Evolutionary conservation across 306 rosid species (phyloP).

Genomic region (Lathyrus oleraceus): DNA sequence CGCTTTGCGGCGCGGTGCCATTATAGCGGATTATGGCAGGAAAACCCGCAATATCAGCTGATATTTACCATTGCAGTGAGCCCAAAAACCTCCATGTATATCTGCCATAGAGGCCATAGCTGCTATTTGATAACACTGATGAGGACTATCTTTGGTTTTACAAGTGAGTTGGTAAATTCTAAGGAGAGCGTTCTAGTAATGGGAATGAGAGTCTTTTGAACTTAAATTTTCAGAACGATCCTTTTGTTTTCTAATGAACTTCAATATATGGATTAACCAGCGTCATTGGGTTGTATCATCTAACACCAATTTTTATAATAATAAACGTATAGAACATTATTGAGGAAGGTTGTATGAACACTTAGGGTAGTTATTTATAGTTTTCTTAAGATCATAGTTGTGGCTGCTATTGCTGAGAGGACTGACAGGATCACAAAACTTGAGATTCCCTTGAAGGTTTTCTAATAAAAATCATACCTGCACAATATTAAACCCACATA

Average conservation of each 20-base stretch:
- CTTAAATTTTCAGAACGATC: constrained; percentile 4
- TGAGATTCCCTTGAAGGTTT: no score
- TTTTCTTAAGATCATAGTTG: not conserved
- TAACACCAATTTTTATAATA: not conserved
- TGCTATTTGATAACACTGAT: no score
- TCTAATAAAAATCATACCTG: no score
- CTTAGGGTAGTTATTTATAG: not conserved
- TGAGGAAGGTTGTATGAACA: not conserved
- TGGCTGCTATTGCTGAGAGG: not conserved
- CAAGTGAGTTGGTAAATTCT: constrained; percentile 22
- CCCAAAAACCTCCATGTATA: no score
- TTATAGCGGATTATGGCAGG: no score
- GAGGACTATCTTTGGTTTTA: constrained; percentile 14
- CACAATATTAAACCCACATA: no score
- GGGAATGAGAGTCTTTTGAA: constrained; percentile 25
- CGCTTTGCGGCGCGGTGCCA: no score
- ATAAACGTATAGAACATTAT: not conserved
- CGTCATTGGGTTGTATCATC: not conserved
- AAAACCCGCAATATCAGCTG: no score
- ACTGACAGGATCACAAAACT: no score
- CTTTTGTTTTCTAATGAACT: not conserved
- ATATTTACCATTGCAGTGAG: no score
- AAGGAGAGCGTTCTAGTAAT: constrained; percentile 9
- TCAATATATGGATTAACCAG: not conserved
- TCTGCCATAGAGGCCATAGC: no score